Base-by-base conservation (phyloP, 163 green algal genomes). In the Volvox carteri region DNA sequence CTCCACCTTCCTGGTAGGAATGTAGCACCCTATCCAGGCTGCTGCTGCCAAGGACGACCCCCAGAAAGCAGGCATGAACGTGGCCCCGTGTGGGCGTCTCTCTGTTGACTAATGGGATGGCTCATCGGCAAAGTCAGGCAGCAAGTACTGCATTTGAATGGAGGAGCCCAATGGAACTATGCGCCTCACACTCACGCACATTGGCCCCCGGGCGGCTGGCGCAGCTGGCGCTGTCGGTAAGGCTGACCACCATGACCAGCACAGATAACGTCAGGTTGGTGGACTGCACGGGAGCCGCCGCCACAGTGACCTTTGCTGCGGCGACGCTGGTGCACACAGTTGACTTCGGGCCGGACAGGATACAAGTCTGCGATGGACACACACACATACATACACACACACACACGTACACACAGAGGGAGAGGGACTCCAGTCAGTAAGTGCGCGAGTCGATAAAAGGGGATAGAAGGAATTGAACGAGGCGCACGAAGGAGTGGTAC, bases 171-270 rank as follows among this genome's bases (percentile, higher is more conserved):
- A 14, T 14, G 12, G 12, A 58, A 14, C 48, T 14, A 11, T 23
- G 48, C 60, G 14, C 19, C 3, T 35, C 60, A 8, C 23, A 72
- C 28, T 19, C n/a, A 75, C 65, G 18, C 65, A 75, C 65, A 42
- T 48, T 46, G 12, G 65, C 65, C 3, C 30, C 65, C 12, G 30
- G 30, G 19, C 65, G 65, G 33, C 3, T 46, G 30, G 18, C 35
- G 65, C 65, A 75, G 30, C 46, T 33, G 12, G 65, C 33, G 30
- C 65, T 75, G n/a, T 33, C 35, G 30, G 30, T 75, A 9, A 75
- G n/a, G 25, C 65, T 75, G 65, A 75, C 65, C 30, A 75, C 65
- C 65, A 75, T 46, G 2, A 75, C 65, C n/a, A 75, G 30, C 30
- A 75, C 6, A 28, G 11, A 1, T 33, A 75, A 35, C 16, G 65